Conservation (phyloP, 495 filamentous ascomycete species). For the Neurospora hispaniola region DNA sequence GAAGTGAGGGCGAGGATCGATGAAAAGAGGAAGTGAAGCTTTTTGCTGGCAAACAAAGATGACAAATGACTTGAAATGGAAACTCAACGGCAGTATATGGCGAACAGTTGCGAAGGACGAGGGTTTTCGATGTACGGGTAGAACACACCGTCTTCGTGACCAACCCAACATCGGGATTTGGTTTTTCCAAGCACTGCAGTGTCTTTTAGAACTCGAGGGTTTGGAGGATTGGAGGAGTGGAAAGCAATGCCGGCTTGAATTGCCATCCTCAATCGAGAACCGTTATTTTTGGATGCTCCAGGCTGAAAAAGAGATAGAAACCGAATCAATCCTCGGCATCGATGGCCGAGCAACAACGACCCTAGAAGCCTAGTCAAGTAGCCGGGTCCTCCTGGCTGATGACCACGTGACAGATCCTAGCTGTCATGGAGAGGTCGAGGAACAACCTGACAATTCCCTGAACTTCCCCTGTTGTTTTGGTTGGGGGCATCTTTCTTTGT, state of each 20-base stretch:
- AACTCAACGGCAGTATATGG: neutral
- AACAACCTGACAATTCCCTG: neutral
- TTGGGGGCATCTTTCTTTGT: neutral
- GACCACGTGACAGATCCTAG: neutral
- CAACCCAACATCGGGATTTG: neutral
- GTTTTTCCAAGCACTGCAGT: neutral
- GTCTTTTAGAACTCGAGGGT: neutral
- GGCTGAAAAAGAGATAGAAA: neutral
- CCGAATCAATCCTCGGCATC: neutral
- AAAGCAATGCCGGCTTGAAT: neutral
- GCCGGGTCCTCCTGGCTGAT: neutral
- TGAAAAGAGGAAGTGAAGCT: neutral
- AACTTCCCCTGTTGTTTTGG: neutral
- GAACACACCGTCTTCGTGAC: neutral
- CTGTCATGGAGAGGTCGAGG: neutral
- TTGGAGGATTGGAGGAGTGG: neutral
- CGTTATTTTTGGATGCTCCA: neutral
- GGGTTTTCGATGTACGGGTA: neutral
- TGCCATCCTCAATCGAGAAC: neutral
- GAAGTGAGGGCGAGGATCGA: neutral
- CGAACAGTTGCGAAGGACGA: neutral
- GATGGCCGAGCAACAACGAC: neutral
- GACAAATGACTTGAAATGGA: neutral
- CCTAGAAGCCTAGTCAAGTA: neutral
- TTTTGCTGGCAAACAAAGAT: neutral